Evolutionary conservation across 2,329 filamentous ascomycete species (phyloP).

Genomic region (Orbilia brochopaga): DNA sequence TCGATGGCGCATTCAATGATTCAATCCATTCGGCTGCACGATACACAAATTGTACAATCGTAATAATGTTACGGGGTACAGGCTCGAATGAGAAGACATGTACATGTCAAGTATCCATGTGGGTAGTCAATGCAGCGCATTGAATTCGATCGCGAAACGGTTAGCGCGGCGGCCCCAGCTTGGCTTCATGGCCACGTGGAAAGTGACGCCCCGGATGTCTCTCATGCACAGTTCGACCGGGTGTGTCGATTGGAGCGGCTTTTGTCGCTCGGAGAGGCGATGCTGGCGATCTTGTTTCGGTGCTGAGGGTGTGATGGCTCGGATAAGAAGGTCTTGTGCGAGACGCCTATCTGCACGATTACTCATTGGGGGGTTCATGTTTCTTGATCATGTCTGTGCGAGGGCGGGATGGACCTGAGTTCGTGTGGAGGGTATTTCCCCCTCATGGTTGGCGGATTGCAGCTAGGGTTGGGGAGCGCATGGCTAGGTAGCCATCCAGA

Average conservation of each 20-base stretch:
- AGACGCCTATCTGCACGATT: background rate
- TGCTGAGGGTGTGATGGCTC: slow-evolving; percentile 14
- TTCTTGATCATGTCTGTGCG: background rate
- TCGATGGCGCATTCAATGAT: background rate
- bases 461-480: background rate
- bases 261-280: background rate
- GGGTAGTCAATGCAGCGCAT: too few relatives aligned
- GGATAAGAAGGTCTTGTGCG: slow-evolving; percentile 8
- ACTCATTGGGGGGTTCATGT: background rate
- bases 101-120: too few relatives aligned
- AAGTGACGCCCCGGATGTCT: background rate
- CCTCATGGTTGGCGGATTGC: background rate
- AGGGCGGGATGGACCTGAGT: background rate
- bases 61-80: too few relatives aligned
- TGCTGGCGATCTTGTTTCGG: slow-evolving; percentile 40
- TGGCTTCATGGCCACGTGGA: slow-evolving; percentile 1
- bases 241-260: background rate
- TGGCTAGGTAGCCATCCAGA: background rate
- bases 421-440: background rate
- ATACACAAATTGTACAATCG: too few relatives aligned
- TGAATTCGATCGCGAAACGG: background rate
- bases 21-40: too few relatives aligned
- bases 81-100: too few relatives aligned
- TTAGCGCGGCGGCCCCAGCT: background rate
- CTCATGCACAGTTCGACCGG: background rate